Percentiles rank a stretch among this genome's conserved stretches.
Evolutionary conservation across 305 asterid species (phyloP).

Genomic region (Solanum hybrid): DNA sequence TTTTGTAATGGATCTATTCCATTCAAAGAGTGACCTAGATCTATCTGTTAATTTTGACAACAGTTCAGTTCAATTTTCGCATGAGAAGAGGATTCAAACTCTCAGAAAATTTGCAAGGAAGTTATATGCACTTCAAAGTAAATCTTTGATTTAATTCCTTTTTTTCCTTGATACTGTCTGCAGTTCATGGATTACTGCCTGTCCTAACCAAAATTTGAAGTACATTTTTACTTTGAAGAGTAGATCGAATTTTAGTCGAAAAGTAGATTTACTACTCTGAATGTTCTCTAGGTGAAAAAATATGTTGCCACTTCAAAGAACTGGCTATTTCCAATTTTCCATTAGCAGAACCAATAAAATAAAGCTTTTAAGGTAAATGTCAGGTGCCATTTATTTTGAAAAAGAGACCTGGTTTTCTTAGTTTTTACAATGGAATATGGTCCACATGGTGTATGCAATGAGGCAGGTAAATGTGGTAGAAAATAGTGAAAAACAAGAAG

Average conservation of each 20-base stretch:
- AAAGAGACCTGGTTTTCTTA: background rate
- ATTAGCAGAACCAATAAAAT: background rate
- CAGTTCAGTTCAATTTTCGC: conserved; percentile 33
- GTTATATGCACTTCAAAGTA: conserved; percentile 78
- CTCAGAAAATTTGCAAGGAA: conserved; percentile 79
- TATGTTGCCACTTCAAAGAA: background rate
- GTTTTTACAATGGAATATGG: background rate
- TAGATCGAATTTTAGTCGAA: background rate
- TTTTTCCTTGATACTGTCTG: background rate
- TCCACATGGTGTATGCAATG: background rate
- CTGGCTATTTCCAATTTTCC: background rate
- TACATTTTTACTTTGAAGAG: background rate
- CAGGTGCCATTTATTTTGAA: background rate
- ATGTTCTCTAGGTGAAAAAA: background rate
- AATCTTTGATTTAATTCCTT: background rate
- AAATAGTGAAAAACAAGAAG: background rate
- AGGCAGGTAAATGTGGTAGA: background rate
- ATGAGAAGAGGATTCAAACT: conserved; percentile 71
- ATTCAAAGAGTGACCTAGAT: conserved; percentile 69
- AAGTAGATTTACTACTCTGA: background rate
- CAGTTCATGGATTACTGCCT: background rate
- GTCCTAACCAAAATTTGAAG: background rate
- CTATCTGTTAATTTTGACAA: conserved; percentile 67
- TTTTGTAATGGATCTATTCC: conserved; percentile 87
- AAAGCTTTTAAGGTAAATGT: background rate